A percentile compares a stretch with the other conserved stretches of the same genome.
Conservation (phyloP, 108 stramenopile genomes). For the Cyclostephanos tholiformis region DNA sequence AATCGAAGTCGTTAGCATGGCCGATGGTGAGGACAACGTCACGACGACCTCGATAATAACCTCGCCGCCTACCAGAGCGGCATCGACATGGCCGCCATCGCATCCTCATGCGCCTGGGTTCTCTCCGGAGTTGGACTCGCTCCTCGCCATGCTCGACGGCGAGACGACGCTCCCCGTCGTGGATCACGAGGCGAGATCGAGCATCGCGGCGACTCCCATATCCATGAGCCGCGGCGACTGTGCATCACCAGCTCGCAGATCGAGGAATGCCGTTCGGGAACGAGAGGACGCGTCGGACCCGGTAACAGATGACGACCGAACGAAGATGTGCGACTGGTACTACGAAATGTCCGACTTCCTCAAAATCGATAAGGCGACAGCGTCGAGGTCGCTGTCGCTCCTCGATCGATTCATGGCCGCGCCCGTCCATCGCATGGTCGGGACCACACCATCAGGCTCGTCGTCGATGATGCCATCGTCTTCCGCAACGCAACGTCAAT, state of each 20-base stretch:
- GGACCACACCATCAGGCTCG: not conserved
- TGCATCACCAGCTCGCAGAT: not conserved
- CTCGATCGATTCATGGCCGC: slow-evolving; percentile 50
- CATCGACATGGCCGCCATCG: slow-evolving; percentile 2
- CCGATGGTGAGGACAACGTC: slow-evolving; percentile 33
- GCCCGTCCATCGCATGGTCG: slow-evolving; percentile 6
- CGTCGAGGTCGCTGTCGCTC: slow-evolving; percentile 38
- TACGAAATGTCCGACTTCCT: slow-evolving; percentile 53
- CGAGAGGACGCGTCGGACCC: slow-evolving; percentile 3
- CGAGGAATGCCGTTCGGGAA: not conserved
- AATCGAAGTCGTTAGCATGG: slow-evolving; percentile 44
- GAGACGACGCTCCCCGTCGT: slow-evolving; percentile 8
- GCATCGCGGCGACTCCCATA: slow-evolving; percentile 11
- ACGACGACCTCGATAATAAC: slow-evolving; percentile 30
- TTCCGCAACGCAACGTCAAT: not conserved
- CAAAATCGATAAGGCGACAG: slow-evolving; percentile 35
- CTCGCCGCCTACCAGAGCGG: not conserved
- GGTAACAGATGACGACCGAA: slow-evolving; percentile 34
- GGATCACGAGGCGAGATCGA: not conserved
- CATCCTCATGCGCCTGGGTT: slow-evolving; percentile 1
- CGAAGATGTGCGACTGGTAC: slow-evolving; percentile 54
- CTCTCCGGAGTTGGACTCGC: slow-evolving; percentile 1
- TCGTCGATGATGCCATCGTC: not conserved
- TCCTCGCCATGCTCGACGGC: slow-evolving; percentile 25
- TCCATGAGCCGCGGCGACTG: not conserved